Conservation (phyloP, 1,284 basidiomycete genomes). For the Ceratobasidium sp. region DNA sequence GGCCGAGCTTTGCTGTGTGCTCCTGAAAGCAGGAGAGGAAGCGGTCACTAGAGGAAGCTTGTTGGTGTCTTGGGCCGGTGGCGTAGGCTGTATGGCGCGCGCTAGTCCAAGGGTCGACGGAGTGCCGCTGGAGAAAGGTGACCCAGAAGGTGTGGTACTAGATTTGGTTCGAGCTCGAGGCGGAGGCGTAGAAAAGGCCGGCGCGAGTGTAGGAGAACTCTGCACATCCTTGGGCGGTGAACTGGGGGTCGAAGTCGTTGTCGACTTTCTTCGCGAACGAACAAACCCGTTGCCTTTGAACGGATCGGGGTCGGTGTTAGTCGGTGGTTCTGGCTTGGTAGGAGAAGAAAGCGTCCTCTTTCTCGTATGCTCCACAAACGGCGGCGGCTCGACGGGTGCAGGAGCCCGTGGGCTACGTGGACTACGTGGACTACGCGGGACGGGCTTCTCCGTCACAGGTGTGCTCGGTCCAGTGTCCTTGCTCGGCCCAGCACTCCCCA, state of each 20-base stretch:
- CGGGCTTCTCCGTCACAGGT: slow-evolving; percentile 31
- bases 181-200: slow-evolving; percentile 55
- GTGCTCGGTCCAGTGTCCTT: slow-evolving; percentile 16
- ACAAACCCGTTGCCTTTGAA: neutral
- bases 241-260: slow-evolving; percentile 53
- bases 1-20: slow-evolving; percentile 58
- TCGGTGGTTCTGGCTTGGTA: slow-evolving; percentile 4
- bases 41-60: slow-evolving; percentile 57
- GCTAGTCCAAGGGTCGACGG: slow-evolving; percentile 64
- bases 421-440: slow-evolving; percentile 18
- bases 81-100: slow-evolving; percentile 68
- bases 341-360: slow-evolving; percentile 33
- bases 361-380: slow-evolving; percentile 7
- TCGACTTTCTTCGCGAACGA: slow-evolving; percentile 38
- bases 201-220: slow-evolving; percentile 52
- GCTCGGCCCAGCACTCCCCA: neutral
- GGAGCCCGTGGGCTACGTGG: slow-evolving; percentile 26
- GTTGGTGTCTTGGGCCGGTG: slow-evolving; percentile 50
- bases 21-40: slow-evolving; percentile 72
- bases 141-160: slow-evolving; percentile 34
- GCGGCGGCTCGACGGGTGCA: slow-evolving; percentile 23
- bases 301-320: neutral
- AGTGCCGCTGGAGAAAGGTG: slow-evolving; percentile 47
- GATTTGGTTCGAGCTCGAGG: slow-evolving; percentile 55
- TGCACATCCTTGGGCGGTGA: slow-evolving; percentile 51